Evolutionary conservation across 2,329 filamentous ascomycete species (phyloP), one percentile per base, ranked within the genome.

Genomic region (Rutstroemia sp.): DNA sequence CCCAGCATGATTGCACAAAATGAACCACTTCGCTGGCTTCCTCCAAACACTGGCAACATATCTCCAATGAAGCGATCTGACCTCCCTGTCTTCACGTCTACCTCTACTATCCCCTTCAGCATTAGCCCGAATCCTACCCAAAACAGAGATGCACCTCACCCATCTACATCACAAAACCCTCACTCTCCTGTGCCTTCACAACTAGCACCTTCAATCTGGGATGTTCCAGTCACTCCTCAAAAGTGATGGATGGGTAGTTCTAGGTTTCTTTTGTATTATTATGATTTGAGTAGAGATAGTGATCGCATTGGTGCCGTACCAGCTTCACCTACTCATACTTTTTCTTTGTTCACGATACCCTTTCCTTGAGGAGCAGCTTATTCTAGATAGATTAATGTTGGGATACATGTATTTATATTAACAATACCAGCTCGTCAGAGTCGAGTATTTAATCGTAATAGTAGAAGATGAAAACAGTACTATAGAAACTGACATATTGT

Each of bases 1-100:
- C 72, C 79, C 0, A 65, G 69, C 4, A 52, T 73, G 0, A 59
- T 75, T 16, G 63, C 69, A 6, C 69, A 69, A 34, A 66, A 71
- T 30, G 73, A 75, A 58, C 68, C 73, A 7, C 68, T 81, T 52
- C 74, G 73, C 52, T 82, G 79, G 79, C 69, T 81, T 23, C 76
- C 77, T 14, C 77, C 78, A 4, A 79, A 78, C 56, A 70, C 63
- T 1, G 51, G 57, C 2, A 67, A 64, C 14, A 59, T 63, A 2
- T 49, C 57, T 6, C 61, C 60, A 4, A 64, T 62, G 56, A 69
- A 66, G 58, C 57, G 56, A 58, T 57, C 21, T 21, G 62, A 66
- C 7, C 48, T 70, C 23, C 68, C 68, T 5, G 65, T 70, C 8
- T 70, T 68, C 46, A 68, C 68, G 7, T 62, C 61, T 27, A 68